phyloP scores from a whole-genome alignment of 2,329 filamentous ascomycete genomes.

The Xylaria sp. region DNA sequence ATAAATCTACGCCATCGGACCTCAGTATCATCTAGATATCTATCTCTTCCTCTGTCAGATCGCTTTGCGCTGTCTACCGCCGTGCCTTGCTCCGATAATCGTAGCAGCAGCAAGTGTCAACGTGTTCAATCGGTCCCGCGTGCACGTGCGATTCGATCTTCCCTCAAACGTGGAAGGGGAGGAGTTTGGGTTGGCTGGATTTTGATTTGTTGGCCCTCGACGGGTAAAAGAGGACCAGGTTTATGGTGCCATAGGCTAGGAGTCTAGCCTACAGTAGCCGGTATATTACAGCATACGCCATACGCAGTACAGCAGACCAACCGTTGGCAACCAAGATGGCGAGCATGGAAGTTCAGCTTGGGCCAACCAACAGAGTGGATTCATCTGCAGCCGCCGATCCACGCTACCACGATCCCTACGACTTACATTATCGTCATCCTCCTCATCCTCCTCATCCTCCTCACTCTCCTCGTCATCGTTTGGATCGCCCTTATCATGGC shows the following conservation, averaged over 20 bases:
- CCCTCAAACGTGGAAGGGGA: slow-evolving; percentile 17
- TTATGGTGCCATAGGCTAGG: slow-evolving; percentile 5
- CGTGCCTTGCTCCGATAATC: slow-evolving; percentile 36
- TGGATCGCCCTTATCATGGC: slow-evolving; percentile 14
- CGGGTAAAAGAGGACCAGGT: slow-evolving; percentile 25
- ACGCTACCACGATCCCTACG: slow-evolving; percentile 29
- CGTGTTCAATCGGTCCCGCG: not conserved
- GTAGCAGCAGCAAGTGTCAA: slow-evolving; percentile 15
- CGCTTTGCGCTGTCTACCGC: slow-evolving; percentile 14
- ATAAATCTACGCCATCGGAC: slow-evolving; percentile 27
- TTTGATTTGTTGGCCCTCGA: slow-evolving; percentile 28
- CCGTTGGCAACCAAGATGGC: slow-evolving; percentile 15
- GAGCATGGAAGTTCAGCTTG: slow-evolving; percentile 43
- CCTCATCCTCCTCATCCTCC: slow-evolving; percentile 1
- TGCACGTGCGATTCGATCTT: slow-evolving; percentile 11
- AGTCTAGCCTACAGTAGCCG: not conserved
- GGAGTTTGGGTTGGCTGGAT: slow-evolving; percentile 8
- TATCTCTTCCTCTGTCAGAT: slow-evolving; percentile 15
- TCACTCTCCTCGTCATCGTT: not conserved
- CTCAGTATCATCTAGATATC: slow-evolving; percentile 14
- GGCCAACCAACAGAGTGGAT: slow-evolving; percentile 35
- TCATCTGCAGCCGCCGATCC: slow-evolving; percentile 25
- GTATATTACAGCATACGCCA: not conserved
- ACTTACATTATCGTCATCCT: slow-evolving; percentile 30
- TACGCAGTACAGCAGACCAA: too few relatives aligned